A percentile compares a stretch with the other conserved stretches of the same genome.
phyloP scores from a whole-genome alignment of 1,284 basidiomycete species.

The Ustilago crameri region DNA sequence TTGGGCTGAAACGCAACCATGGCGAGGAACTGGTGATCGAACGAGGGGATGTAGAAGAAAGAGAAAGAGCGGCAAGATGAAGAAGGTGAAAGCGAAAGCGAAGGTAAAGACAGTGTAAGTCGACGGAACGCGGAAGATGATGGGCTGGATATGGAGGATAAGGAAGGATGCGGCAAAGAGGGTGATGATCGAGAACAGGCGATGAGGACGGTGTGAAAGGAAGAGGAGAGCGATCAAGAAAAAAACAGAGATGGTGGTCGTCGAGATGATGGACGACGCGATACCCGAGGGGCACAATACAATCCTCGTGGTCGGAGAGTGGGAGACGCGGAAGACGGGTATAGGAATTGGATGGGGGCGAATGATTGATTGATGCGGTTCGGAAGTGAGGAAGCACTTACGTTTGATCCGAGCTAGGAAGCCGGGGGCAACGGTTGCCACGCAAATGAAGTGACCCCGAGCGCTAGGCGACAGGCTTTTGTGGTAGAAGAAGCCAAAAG shows the following conservation, averaged over 20 bases:
- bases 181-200: background rate
- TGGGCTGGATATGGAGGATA: background rate
- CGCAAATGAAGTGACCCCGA: slow-evolving; percentile 18
- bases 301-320: background rate
- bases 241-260: background rate
- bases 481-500: slow-evolving; percentile 1
- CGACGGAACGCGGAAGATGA: slow-evolving; percentile 7
- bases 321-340: slow-evolving; percentile 1
- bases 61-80: background rate
- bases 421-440: no score
- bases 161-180: background rate
- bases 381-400: no score
- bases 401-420: no score
- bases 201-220: slow-evolving; percentile 11
- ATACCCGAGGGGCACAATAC: background rate
- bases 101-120: background rate
- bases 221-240: background rate
- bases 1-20: slow-evolving; percentile 35
- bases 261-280: slow-evolving; percentile 1
- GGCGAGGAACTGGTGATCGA: background rate
- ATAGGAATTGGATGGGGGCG: no score
- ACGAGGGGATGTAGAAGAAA: background rate
- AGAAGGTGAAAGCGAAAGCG: background rate
- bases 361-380: no score
- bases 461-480: slow-evolving; percentile 1